These are phyloP conservation scores for Trichoderma lentiforme DNA, from an alignment of 2,329 filamentous ascomycete species.

Conservation along the genomic window DNA sequence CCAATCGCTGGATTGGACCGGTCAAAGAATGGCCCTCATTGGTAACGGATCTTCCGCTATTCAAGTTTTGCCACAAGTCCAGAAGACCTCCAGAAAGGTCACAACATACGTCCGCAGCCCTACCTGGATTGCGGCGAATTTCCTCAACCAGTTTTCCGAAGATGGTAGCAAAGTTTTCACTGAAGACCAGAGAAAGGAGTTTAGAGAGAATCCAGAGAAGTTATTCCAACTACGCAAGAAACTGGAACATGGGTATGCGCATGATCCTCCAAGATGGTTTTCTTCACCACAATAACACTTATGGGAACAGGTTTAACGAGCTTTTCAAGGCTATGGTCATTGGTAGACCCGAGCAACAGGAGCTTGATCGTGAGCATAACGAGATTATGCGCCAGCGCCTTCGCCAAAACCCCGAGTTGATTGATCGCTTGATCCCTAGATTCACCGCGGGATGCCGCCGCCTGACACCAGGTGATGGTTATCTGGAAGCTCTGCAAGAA, in stretches of 20 bases:
- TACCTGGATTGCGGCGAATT: neutral
- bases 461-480: neutral
- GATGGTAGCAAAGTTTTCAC: neutral
- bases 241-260: neutral
- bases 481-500: neutral
- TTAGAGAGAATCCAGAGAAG: neutral
- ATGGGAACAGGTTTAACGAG: neutral
- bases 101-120: neutral
- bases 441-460: neutral
- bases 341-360: neutral
- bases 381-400: neutral
- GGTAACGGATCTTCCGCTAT: too few species aligned
- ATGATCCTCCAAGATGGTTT: neutral
- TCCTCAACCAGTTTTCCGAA: neutral
- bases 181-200: neutral
- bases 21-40: too few species aligned
- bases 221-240: neutral
- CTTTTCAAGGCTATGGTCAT: neutral
- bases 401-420: neutral
- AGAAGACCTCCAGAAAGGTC: too few species aligned
- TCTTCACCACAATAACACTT: neutral
- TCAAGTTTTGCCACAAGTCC: too few species aligned
- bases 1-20: too few species aligned
- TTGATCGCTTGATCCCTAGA: neutral
- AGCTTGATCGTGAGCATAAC: neutral